phyloP scores from a whole-genome alignment of 2,329 filamentous ascomycete species.

The Aureobasidium sp. region DNA sequence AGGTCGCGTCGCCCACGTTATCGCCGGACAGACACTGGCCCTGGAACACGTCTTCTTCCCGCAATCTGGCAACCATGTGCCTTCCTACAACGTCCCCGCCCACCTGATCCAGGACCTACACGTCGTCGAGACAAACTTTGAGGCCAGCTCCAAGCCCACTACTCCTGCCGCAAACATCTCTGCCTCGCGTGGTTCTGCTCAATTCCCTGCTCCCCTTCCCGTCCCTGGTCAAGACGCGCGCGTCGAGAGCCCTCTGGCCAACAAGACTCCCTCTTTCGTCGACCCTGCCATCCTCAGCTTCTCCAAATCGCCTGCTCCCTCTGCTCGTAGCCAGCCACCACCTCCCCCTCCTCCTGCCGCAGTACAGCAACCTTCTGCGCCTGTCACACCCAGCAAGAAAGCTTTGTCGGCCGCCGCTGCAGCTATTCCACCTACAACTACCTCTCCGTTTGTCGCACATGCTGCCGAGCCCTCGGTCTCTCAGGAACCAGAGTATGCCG shows the following conservation, averaged over 20 bases:
- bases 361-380: constrained; percentile 24
- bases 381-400: constrained; percentile 49
- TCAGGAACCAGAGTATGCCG: constrained; percentile 1
- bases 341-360: constrained; percentile 19
- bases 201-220: neutral
- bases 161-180: constrained; percentile 25
- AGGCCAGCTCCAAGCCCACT: constrained; percentile 25
- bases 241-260: constrained; percentile 17
- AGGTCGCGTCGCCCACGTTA: constrained; percentile 75
- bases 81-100: constrained; percentile 63
- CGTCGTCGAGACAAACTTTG: constrained; percentile 38
- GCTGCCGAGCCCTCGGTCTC: constrained; percentile 30
- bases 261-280: constrained; percentile 57
- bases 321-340: constrained; percentile 24
- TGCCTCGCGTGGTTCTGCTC: neutral
- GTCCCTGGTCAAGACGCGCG: constrained; percentile 13
- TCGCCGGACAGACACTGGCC: constrained; percentile 71
- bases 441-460: constrained; percentile 41
- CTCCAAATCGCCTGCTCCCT: constrained; percentile 38
- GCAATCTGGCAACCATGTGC: constrained; percentile 58
- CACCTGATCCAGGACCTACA: constrained; percentile 66
- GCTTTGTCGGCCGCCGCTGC: constrained; percentile 34
- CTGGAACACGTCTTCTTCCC: constrained; percentile 71
- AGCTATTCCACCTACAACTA: constrained; percentile 38
- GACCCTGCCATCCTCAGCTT: constrained; percentile 87